Conservation (phyloP, 176 grass and related monocot species). For the Carex kokanica region DNA sequence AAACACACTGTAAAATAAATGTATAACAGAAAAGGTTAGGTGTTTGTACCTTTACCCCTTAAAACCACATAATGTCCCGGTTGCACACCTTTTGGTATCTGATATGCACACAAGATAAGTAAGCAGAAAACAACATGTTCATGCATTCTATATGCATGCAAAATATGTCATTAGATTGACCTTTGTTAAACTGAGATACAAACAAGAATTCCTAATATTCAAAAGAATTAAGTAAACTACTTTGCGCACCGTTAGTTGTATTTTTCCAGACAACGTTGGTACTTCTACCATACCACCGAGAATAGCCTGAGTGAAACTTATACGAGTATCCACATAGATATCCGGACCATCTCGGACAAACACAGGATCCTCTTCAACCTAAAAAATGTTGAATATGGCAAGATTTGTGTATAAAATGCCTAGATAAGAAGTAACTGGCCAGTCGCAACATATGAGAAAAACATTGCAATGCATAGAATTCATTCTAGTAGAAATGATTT, state of each 20-base stretch:
- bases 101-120: slow-evolving; percentile 18
- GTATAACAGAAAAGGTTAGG: not conserved
- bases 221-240: not conserved
- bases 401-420: slow-evolving; percentile 28
- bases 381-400: slow-evolving; percentile 26
- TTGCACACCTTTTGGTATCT: slow-evolving; percentile 96
- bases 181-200: not conserved
- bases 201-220: not conserved
- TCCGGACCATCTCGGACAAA: slow-evolving; percentile 87
- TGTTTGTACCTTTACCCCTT: slow-evolving; percentile 85
- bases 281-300: slow-evolving; percentile 89
- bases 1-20: slow-evolving; percentile 14
- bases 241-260: slow-evolving; percentile 63
- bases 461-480: not conserved
- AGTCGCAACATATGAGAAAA: slow-evolving; percentile 24
- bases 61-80: slow-evolving; percentile 66
- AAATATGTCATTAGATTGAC: not conserved
- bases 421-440: slow-evolving; percentile 23
- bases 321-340: slow-evolving; percentile 63
- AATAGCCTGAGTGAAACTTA: slow-evolving; percentile 95
- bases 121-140: not conserved
- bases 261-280: slow-evolving; percentile 65
- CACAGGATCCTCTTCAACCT: slow-evolving; percentile 77
- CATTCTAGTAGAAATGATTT: no score
- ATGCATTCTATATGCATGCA: not conserved